Percentiles rank a stretch among this genome's conserved stretches.
Conservation (phyloP, 495 filamentous ascomycete genomes). For the Glarea lozoyensis region DNA sequence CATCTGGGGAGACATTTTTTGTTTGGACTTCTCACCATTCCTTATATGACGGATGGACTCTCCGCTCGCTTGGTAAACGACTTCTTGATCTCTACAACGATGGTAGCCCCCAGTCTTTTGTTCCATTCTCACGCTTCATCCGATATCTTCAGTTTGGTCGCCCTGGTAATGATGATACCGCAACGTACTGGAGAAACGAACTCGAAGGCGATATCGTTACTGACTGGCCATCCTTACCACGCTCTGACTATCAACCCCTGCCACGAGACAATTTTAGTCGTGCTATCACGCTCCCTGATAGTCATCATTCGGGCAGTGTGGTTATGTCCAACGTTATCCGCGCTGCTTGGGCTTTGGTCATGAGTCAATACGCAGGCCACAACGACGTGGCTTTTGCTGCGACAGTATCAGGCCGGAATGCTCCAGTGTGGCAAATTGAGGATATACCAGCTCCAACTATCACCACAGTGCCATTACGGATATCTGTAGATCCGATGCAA, state of each 20-base stretch:
- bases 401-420: neutral
- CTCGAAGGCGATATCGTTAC: neutral
- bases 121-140: neutral
- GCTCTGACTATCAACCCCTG: slow-evolving; percentile 1
- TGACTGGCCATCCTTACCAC: neutral
- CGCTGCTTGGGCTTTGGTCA: neutral
- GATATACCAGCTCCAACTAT: neutral
- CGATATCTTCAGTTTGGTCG: neutral
- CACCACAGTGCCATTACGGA: neutral
- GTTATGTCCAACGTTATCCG: neutral
- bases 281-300: neutral
- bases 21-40: slow-evolving; percentile 5
- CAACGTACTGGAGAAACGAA: neutral
- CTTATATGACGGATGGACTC: slow-evolving; percentile 8
- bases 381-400: neutral
- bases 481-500: neutral
- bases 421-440: neutral
- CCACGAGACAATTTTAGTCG: neutral
- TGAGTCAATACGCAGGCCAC: neutral
- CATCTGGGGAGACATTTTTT: neutral
- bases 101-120: neutral
- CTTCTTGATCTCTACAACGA: neutral
- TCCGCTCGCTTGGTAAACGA: neutral
- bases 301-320: neutral
- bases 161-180: neutral